Evolutionary conservation across 2,329 filamentous ascomycete genomes (phyloP).

Genomic region (Cercospora beticola): DNA sequence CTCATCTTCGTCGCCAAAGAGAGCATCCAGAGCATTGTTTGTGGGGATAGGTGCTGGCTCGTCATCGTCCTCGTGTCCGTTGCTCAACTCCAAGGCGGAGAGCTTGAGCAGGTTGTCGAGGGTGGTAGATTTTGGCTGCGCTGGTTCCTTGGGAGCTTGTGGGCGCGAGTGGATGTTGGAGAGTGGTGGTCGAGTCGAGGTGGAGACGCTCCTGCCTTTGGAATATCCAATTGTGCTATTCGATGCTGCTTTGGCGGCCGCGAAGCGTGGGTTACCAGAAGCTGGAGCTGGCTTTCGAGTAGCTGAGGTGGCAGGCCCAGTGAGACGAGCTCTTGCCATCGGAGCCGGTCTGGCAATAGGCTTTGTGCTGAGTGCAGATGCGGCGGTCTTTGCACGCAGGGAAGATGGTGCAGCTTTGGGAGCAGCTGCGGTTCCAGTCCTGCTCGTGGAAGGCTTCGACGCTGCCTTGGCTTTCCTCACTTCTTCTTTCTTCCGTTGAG

Average conservation of each 20-base stretch:
- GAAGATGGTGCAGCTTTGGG: conserved; percentile 48
- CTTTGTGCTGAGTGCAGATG: conserved; percentile 42
- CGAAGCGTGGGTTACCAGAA: conserved; percentile 51
- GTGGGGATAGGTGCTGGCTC: conserved; percentile 7
- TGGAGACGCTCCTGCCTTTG: conserved; percentile 64
- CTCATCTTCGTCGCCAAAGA: conserved; percentile 19
- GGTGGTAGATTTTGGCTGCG: conserved; percentile 16
- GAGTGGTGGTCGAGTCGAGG: conserved; percentile 37
- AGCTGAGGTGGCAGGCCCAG: conserved; percentile 31
- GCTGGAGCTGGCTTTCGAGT: conserved; percentile 25
- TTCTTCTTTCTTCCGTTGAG: conserved; percentile 26
- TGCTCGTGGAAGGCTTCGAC: conserved; percentile 17
- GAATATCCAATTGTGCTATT: conserved; percentile 82
- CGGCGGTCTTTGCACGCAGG: conserved; percentile 53
- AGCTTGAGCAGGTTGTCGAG: conserved; percentile 32
- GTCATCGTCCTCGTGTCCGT: conserved; percentile 17
- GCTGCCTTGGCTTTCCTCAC: conserved; percentile 25
- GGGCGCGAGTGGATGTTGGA: conserved; percentile 23
- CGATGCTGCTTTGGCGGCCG: conserved; percentile 65
- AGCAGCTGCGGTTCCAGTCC: background rate
- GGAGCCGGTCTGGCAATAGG: conserved; percentile 35
- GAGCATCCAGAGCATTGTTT: conserved; percentile 3
- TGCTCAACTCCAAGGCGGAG: conserved; percentile 18
- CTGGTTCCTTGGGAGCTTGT: conserved; percentile 10
- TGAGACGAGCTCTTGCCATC: conserved; percentile 42